Percentiles rank a stretch among this genome's conserved stretches.
Evolutionary conservation across 306 rosid genomes (phyloP).

Genomic region (Trichosanthes cucumerina): DNA sequence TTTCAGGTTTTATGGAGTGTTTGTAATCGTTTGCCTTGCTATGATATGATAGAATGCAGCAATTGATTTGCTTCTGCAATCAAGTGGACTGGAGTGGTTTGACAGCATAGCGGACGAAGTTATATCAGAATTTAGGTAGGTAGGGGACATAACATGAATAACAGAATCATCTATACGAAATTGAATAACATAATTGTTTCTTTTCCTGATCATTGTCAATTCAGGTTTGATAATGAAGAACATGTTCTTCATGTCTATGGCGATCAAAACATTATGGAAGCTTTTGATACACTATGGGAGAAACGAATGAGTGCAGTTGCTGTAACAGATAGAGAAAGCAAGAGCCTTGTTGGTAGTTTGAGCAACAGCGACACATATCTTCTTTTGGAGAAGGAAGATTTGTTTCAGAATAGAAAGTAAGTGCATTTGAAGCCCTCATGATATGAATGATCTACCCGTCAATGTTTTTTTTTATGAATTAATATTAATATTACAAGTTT

Average conservation of each 20-base stretch:
- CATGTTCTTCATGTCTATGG: slow-evolving; percentile 34
- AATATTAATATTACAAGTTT: too few species aligned
- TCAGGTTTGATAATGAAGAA: slow-evolving; percentile 43
- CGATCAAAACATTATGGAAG: slow-evolving; percentile 48
- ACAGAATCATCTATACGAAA: not conserved
- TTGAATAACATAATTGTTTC: not conserved
- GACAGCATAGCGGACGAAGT: slow-evolving; percentile 41
- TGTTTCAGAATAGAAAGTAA: slow-evolving; percentile 32
- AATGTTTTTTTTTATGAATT: too few species aligned
- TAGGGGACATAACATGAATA: slow-evolving; percentile 7
- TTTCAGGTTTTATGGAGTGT: not conserved
- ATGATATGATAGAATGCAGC: slow-evolving; percentile 42
- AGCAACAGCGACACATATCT: slow-evolving; percentile 36
- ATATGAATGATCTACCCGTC: not conserved
- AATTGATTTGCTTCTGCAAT: slow-evolving; percentile 50
- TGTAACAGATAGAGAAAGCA: slow-evolving; percentile 27
- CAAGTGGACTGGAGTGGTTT: slow-evolving; percentile 54
- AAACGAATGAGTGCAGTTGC: slow-evolving; percentile 33
- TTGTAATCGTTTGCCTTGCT: slow-evolving; percentile 6
- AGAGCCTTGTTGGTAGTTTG: slow-evolving; percentile 47
- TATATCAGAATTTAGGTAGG: slow-evolving; percentile 40
- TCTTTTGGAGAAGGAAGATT: slow-evolving; percentile 30
- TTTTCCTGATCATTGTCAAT: not conserved
- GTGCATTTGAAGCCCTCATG: slow-evolving; percentile 9
- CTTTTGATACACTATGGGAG: slow-evolving; percentile 33